Conservation (phyloP, 164 flowering plant species). For the Vitis cinerea region DNA sequence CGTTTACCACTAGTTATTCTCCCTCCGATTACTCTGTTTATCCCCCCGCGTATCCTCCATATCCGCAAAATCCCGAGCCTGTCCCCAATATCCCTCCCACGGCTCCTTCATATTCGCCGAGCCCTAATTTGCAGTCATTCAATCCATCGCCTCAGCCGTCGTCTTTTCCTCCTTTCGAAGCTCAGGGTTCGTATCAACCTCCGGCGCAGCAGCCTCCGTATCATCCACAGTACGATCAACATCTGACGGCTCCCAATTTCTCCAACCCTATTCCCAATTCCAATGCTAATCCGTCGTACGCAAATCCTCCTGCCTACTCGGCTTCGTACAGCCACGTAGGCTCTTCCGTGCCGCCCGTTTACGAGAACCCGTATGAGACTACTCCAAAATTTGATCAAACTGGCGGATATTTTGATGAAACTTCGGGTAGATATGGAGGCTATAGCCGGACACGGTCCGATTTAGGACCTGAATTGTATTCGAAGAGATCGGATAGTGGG, state of each 20-base stretch:
- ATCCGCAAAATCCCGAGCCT: constrained; percentile 48
- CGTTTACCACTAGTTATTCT: constrained; percentile 45
- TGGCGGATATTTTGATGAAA: constrained; percentile 42
- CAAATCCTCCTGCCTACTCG: constrained; percentile 13
- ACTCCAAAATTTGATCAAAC: constrained; percentile 32
- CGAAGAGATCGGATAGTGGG: constrained; percentile 32
- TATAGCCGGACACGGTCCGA: constrained; percentile 32
- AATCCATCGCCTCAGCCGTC: constrained; percentile 27
- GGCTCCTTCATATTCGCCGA: constrained; percentile 31
- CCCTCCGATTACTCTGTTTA: constrained; percentile 42
- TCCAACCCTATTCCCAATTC: constrained; percentile 29
- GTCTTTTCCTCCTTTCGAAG: constrained; percentile 35
- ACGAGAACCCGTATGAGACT: constrained; percentile 43
- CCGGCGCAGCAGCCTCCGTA: constrained; percentile 26
- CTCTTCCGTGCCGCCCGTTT: constrained; percentile 27
- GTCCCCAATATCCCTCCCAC: constrained; percentile 34
- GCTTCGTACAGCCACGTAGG: constrained; percentile 21
- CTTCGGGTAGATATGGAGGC: constrained; percentile 30
- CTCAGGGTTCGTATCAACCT: constrained; percentile 33
- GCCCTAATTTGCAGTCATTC: constrained; percentile 26
- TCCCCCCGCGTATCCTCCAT: constrained; percentile 34
- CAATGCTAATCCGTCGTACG: constrained; percentile 25
- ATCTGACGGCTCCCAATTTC: constrained; percentile 32
- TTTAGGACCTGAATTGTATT: constrained; percentile 37
- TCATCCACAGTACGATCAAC: constrained; percentile 54